Base-by-base conservation (phyloP, 306 rosid genomes). In the Inga leiocalycina region DNA sequence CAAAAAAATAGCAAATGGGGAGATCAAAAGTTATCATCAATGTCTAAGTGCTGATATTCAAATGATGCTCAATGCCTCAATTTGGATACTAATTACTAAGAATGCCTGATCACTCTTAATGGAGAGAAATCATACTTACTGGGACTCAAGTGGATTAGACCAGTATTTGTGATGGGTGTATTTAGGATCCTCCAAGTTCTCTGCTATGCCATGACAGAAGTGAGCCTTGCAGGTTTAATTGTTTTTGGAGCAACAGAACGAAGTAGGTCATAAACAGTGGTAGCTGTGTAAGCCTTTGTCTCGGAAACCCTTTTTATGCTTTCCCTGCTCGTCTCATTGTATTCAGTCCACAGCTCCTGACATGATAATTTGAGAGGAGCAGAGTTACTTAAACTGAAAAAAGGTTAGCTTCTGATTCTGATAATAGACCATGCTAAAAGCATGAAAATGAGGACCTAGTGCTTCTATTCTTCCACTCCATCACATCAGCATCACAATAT, bases 101-200 rank as follows among this genome's bases (percentile, higher is more conserved):
- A 39, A 39, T 39, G 43, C 43, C 43, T 39, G 43, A 39, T 5
- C 43, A 6, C 8, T 39, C 54, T 49, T 49, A 65, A 52, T 52
- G 10, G 59, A 52, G n/a, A 52, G n/a, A 52, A 52, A 52, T 52
- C 10, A 19, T 13, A 85, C 94, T 87, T 87, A 92, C 97, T 82
- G 88, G 74, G 93, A 89, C 81, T 94, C 98, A 2, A 94, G 92
- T 77, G 97, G 94, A 87, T 94, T 94, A 32, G 97, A 94, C 97
- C 97, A 94, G 88, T 89, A 93, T 84, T 85, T 94, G 89, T 90
- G 74, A 88, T 94, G 92, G 27, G 54, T 71, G 67, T 91, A 94
- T 67, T 89, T 88, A 34, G 93, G 90, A 84, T 94, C 91, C 22
- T 93, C 93, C 51, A 94, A 89, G 84, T 91, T 79, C 73, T 88